Conservation (phyloP, 139 green algal species). For the Volvox africanus region DNA sequence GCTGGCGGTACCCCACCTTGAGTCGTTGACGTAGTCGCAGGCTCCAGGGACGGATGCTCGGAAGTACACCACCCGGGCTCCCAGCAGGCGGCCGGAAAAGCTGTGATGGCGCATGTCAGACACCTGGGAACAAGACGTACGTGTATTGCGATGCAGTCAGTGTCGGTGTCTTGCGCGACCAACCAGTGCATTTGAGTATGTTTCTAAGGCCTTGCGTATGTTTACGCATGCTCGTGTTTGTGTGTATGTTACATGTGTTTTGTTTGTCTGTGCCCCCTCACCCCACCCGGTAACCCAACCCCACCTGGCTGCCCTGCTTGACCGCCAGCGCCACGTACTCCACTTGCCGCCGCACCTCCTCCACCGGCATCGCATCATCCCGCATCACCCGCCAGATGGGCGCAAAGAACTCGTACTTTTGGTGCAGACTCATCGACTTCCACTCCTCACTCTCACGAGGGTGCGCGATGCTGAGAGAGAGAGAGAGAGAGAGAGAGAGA, state of each 20-base stretch:
- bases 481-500: no score
- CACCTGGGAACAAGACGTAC: conserved; percentile 48
- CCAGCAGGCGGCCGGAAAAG: conserved; percentile 58
- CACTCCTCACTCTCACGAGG: conserved; percentile 87
- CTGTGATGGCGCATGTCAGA: conserved; percentile 83
- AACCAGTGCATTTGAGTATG: no score
- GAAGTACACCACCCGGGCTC: conserved; percentile 84
- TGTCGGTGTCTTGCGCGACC: no score
- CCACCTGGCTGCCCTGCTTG: conserved; percentile 79
- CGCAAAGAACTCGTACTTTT: conserved; percentile 90
- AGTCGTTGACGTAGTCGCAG: conserved; percentile 90
- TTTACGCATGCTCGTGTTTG: no score
- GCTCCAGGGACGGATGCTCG: conserved; percentile 70
- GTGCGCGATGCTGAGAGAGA: conserved; percentile 74
- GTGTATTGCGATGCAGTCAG: no score
- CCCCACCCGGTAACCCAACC: not conserved
- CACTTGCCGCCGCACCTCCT: conserved; percentile 80
- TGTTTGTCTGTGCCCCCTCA: no score
- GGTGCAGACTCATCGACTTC: conserved; percentile 76
- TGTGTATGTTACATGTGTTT: no score
- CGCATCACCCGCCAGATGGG: conserved; percentile 93
- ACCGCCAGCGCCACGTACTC: conserved; percentile 82
- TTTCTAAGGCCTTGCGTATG: no score
- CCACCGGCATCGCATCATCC: conserved; percentile 80
- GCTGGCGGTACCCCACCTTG: not conserved